These are phyloP conservation scores for Solanum hybrid DNA, from an alignment of 305 asterid genomes.

Conservation along the genomic window DNA sequence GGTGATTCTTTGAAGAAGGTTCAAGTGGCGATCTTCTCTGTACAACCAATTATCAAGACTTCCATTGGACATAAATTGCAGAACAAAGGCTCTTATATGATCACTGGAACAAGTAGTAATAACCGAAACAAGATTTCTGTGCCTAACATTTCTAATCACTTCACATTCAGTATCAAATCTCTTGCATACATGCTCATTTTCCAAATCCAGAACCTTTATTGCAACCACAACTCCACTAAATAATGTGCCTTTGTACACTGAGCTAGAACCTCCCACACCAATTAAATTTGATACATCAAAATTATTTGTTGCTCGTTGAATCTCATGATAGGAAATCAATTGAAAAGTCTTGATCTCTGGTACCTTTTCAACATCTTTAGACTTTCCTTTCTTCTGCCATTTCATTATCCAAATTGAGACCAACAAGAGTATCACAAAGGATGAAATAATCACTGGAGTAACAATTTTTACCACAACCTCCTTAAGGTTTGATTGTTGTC, in stretches of 20 bases:
- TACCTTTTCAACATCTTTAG: background rate
- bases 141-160: slow-evolving; percentile 4
- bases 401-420: background rate
- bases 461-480: background rate
- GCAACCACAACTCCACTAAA: background rate
- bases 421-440: background rate
- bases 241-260: background rate
- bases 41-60: background rate
- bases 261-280: background rate
- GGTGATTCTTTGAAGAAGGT: background rate
- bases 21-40: background rate
- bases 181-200: background rate
- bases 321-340: background rate
- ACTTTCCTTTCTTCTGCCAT: background rate
- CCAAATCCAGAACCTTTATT: background rate
- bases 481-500: background rate
- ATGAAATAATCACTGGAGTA: background rate
- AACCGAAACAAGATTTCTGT: slow-evolving; percentile 2
- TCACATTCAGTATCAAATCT: slow-evolving; percentile 3
- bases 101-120: background rate
- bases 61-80: slow-evolving; percentile 1
- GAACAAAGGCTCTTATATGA: background rate
- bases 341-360: background rate
- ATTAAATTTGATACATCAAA: background rate
- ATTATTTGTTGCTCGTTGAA: background rate